Percentiles rank a stretch among this genome's conserved stretches.
phyloP scores from a whole-genome alignment of 2,329 filamentous ascomycete genomes.

The Alternaria panax region DNA sequence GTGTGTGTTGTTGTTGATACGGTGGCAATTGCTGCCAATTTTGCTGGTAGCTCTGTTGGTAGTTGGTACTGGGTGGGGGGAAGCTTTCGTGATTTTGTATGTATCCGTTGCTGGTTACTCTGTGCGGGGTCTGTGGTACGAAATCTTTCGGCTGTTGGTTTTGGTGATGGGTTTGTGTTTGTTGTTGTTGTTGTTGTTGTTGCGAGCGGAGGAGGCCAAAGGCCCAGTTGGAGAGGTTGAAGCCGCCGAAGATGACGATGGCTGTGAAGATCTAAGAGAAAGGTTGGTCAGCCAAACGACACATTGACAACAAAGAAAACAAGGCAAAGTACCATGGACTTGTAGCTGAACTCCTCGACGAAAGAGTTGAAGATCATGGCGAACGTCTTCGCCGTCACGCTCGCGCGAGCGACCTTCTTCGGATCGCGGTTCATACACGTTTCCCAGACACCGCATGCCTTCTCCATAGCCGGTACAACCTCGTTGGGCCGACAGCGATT shows the following conservation, averaged over 20 bases:
- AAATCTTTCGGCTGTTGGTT: slow-evolving; percentile 27
- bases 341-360: slow-evolving; percentile 87
- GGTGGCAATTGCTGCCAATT: slow-evolving; percentile 19
- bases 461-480: slow-evolving; percentile 75
- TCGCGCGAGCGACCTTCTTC: slow-evolving; percentile 76
- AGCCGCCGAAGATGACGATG: slow-evolving; percentile 59
- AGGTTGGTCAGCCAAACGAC: slow-evolving; percentile 17
- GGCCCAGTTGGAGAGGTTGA: slow-evolving; percentile 66
- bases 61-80: background rate
- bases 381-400: slow-evolving; percentile 84
- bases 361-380: slow-evolving; percentile 95
- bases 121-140: slow-evolving; percentile 44
- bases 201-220: slow-evolving; percentile 62
- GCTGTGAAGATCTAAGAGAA: slow-evolving; percentile 56
- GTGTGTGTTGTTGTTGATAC: slow-evolving; percentile 20
- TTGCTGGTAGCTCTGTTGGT: slow-evolving; percentile 25
- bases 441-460: slow-evolving; percentile 80
- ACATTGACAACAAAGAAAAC: background rate
- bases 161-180: slow-evolving; percentile 17
- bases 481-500: slow-evolving; percentile 76
- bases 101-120: slow-evolving; percentile 5
- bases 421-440: slow-evolving; percentile 88
- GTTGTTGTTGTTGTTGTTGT: slow-evolving; percentile 37
- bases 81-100: background rate
- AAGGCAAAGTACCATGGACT: slow-evolving; percentile 67